These are phyloP conservation scores for Clarireedia monteithiana DNA, from an alignment of 2,329 filamentous ascomycete species.

Conservation along the genomic window DNA sequence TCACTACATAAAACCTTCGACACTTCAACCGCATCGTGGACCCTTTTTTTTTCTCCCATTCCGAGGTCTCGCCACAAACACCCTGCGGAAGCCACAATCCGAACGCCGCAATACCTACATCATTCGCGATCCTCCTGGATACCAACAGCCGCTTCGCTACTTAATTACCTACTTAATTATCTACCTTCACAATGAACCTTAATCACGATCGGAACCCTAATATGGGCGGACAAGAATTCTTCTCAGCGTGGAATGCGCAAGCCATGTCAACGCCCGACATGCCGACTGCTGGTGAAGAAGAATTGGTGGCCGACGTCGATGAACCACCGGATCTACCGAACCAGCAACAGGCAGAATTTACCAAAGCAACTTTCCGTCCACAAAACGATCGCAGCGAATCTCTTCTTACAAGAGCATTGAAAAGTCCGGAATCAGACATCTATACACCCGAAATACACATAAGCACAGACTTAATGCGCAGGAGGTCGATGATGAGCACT, in stretches of 20 bases:
- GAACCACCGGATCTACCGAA: constrained; percentile 66
- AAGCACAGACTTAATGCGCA: constrained; percentile 32
- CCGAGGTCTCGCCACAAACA: not conserved
- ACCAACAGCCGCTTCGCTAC: constrained; percentile 3
- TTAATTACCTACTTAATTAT: constrained; percentile 7
- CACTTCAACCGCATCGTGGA: not conserved
- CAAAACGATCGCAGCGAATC: constrained; percentile 61
- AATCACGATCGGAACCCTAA: constrained; percentile 14
- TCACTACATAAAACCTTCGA: constrained; percentile 1
- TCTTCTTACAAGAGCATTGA: constrained; percentile 78
- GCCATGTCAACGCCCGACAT: constrained; percentile 24
- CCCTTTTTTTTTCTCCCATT: not conserved
- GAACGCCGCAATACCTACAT: not conserved
- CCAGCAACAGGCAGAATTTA: constrained; percentile 20
- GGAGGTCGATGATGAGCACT: constrained; percentile 64
- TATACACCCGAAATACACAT: constrained; percentile 31
- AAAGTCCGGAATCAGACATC: constrained; percentile 52
- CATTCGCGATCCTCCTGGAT: not conserved
- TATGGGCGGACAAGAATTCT: constrained; percentile 30
- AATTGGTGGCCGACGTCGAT: constrained; percentile 67
- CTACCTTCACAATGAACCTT: constrained; percentile 10
- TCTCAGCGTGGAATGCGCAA: constrained; percentile 38
- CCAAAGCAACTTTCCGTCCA: constrained; percentile 34
- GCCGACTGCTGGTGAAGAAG: constrained; percentile 43
- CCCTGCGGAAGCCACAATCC: not conserved